Percentiles rank a stretch among this genome's conserved stretches.
Evolutionary conservation across 345 rosid genomes (phyloP).

Genomic region (Leavenworthia alabamica): DNA sequence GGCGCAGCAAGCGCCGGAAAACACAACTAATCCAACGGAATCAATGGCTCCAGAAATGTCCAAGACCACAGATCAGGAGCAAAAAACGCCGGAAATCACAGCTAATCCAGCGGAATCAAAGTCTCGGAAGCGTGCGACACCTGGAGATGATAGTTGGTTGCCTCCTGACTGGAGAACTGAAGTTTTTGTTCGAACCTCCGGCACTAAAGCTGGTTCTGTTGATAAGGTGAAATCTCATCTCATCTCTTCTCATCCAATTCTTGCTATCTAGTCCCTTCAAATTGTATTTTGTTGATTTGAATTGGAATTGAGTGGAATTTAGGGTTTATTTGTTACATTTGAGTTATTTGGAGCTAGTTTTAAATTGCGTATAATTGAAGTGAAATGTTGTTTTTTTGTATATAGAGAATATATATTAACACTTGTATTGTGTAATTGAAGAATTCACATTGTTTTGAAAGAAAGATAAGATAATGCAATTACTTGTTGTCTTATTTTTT

Average conservation of each 20-base stretch:
- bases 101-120: background rate
- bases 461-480: background rate
- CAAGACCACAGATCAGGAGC: background rate
- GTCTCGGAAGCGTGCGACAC: conserved; percentile 19
- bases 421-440: background rate
- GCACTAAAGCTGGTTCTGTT: conserved; percentile 57
- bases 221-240: conserved; percentile 66
- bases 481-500: background rate
- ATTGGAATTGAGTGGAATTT: no score
- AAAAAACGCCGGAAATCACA: background rate
- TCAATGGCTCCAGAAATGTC: background rate
- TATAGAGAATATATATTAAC: no score
- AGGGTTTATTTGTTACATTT: no score
- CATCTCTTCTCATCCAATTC: background rate
- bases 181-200: conserved; percentile 54
- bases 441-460: background rate
- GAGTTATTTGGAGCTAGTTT: no score
- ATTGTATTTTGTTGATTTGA: no score
- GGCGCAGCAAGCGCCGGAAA: background rate
- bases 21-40: background rate
- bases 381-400: no score
- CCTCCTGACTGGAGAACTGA: conserved; percentile 73
- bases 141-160: conserved; percentile 38
- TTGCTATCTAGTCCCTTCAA: no score
- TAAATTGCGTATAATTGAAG: no score